Percentiles rank a stretch among this genome's conserved stretches.
Evolutionary conservation across 352 stramenopile genomes (phyloP).

Genomic region (Phytophthora litchii): DNA sequence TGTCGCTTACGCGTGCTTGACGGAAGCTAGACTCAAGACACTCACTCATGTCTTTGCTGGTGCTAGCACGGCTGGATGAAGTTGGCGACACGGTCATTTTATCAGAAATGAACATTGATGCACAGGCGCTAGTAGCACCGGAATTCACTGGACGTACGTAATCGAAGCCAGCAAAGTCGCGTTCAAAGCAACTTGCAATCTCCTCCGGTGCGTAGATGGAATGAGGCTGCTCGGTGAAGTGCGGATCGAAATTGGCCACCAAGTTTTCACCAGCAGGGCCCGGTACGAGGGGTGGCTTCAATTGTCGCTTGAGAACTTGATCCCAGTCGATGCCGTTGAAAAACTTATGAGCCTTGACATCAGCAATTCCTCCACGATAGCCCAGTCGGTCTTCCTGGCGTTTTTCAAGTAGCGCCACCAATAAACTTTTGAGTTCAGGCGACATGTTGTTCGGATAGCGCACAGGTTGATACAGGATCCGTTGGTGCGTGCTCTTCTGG

Average conservation of each 20-base stretch:
- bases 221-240: slow-evolving; percentile 87
- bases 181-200: slow-evolving; percentile 65
- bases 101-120: slow-evolving; percentile 8
- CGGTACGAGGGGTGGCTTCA: slow-evolving; percentile 65
- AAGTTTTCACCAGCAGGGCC: slow-evolving; percentile 65
- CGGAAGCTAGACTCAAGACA: slow-evolving; percentile 43
- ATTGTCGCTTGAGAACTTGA: slow-evolving; percentile 67
- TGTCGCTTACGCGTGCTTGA: slow-evolving; percentile 13
- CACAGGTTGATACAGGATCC: slow-evolving; percentile 90
- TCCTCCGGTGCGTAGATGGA: slow-evolving; percentile 80
- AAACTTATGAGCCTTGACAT: slow-evolving; percentile 79
- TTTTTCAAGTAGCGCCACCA: slow-evolving; percentile 79
- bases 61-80: slow-evolving; percentile 28
- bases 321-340: slow-evolving; percentile 84
- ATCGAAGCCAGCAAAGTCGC: slow-evolving; percentile 86
- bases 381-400: slow-evolving; percentile 83
- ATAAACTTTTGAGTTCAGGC: slow-evolving; percentile 72
- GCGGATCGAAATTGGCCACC: slow-evolving; percentile 87
- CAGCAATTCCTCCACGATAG: slow-evolving; percentile 54
- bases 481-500: slow-evolving; percentile 88
- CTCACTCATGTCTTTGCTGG: slow-evolving; percentile 36
- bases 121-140: background rate
- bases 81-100: slow-evolving; percentile 20
- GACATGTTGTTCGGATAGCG: slow-evolving; percentile 87
- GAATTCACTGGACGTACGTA: slow-evolving; percentile 57